Percentiles rank a stretch among this genome's conserved stretches.
Evolutionary conservation across 345 rosid species (phyloP).

Genomic region (Cochlearia excelsa): DNA sequence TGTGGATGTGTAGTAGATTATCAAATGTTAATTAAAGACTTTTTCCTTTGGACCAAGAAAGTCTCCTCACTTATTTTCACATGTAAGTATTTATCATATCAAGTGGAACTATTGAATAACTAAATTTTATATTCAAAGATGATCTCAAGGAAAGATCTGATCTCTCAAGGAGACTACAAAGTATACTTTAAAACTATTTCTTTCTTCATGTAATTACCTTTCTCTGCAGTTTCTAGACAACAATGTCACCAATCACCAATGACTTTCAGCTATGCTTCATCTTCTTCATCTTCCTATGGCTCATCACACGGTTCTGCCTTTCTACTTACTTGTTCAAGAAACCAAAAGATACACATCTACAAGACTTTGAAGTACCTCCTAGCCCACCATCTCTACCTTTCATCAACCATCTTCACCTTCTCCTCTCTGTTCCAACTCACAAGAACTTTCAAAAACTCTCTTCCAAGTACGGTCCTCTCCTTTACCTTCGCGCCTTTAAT

Average conservation of each 20-base stretch:
- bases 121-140: too few species aligned
- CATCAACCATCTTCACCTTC: conserved; percentile 49
- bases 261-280: conserved; percentile 34
- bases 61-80: too few species aligned
- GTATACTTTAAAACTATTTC: too few species aligned
- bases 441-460: conserved; percentile 36
- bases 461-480: conserved; percentile 41
- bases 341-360: background rate
- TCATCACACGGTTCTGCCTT: conserved; percentile 17
- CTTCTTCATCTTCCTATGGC: conserved; percentile 23
- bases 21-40: too few species aligned
- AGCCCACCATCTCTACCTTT: conserved; percentile 45
- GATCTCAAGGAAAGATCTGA: too few species aligned
- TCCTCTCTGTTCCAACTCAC: conserved; percentile 31
- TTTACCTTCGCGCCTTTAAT: conserved; percentile 37
- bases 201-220: background rate
- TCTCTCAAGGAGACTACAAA: too few species aligned
- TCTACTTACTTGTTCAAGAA: conserved; percentile 32
- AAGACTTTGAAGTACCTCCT: conserved; percentile 38
- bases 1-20: too few species aligned
- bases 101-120: too few species aligned
- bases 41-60: too few species aligned
- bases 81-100: too few species aligned
- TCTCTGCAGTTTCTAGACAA: conserved; percentile 30
- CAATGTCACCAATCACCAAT: conserved; percentile 29